A percentile compares a stretch with the other conserved stretches of the same genome.
phyloP scores from a whole-genome alignment of 352 stramenopile species.

The Phytophthora boehmeriae region DNA sequence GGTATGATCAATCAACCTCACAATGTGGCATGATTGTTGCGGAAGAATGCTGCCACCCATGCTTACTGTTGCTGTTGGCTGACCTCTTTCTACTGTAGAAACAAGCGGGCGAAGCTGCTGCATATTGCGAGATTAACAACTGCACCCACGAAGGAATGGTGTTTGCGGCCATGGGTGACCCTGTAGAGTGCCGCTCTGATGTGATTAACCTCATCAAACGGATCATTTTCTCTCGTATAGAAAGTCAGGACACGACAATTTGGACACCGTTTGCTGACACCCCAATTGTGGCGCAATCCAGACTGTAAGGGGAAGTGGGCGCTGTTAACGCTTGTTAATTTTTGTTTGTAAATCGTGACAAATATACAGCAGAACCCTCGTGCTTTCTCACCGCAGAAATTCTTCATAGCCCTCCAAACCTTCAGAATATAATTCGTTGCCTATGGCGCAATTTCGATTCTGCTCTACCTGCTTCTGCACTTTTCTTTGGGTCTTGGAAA shows the following conservation, averaged over 20 bases:
- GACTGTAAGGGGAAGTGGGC: not conserved
- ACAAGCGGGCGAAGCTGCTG: slow-evolving; percentile 43
- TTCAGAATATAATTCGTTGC: slow-evolving; percentile 50
- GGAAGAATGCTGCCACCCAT: not conserved
- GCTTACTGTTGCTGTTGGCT: not conserved
- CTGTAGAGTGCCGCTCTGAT: slow-evolving; percentile 43
- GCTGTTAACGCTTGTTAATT: not conserved
- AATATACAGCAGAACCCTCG: not conserved
- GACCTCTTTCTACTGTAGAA: slow-evolving; percentile 33
- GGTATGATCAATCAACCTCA: slow-evolving; percentile 32
- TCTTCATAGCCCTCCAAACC: slow-evolving; percentile 66
- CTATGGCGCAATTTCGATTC: slow-evolving; percentile 46
- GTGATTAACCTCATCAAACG: slow-evolving; percentile 47
- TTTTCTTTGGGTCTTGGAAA: slow-evolving; percentile 41
- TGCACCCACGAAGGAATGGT: slow-evolving; percentile 73
- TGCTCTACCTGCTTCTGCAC: slow-evolving; percentile 45
- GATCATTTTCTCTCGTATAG: slow-evolving; percentile 31
- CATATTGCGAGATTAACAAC: slow-evolving; percentile 48
- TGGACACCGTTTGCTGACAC: not conserved
- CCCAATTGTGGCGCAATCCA: slow-evolving; percentile 7
- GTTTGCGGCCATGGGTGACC: slow-evolving; percentile 75
- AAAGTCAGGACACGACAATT: not conserved
- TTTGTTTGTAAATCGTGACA: not conserved
- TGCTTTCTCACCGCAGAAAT: slow-evolving; percentile 41
- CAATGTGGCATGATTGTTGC: not conserved